Conservation (phyloP, 169 alveolate genomes). For the Toxoplasma gondii region DNA sequence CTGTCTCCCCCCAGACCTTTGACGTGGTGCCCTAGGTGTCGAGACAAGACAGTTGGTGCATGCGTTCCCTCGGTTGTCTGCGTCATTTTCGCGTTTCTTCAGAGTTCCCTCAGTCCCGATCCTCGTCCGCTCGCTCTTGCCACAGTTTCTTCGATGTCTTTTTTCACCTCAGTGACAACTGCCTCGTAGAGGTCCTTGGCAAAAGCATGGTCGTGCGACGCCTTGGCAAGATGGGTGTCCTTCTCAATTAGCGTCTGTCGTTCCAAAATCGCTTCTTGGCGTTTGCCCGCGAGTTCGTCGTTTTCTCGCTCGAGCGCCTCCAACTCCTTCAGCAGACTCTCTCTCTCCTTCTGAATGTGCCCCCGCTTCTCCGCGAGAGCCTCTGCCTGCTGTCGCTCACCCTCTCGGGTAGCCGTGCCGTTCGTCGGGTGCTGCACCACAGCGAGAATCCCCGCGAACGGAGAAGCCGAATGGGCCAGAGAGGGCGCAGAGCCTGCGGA, state of each 20-base stretch:
- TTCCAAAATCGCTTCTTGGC: neutral
- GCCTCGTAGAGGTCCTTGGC: neutral
- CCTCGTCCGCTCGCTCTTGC: neutral
- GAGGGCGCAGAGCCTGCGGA: neutral
- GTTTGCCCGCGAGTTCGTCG: neutral
- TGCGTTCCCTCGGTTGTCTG: too few relatives aligned
- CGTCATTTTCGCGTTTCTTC: constrained; percentile 16
- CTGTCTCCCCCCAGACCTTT: too few relatives aligned
- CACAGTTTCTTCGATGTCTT: neutral
- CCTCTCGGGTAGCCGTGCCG: neutral
- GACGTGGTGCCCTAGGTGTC: too few relatives aligned
- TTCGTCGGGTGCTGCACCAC: neutral
- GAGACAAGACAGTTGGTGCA: too few relatives aligned
- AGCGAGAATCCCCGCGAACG: neutral
- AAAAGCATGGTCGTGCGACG: neutral
- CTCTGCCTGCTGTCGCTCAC: neutral
- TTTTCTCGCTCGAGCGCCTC: neutral
- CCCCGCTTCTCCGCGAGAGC: neutral
- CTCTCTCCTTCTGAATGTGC: neutral
- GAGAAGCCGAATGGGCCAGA: neutral
- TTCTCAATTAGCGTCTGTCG: neutral
- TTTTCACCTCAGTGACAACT: neutral
- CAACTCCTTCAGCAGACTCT: neutral
- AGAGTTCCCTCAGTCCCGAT: constrained; percentile 1
- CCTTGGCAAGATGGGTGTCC: constrained; percentile 1